Conservation (phyloP, 345 rosid species). For the Nephelium lappaceum region DNA sequence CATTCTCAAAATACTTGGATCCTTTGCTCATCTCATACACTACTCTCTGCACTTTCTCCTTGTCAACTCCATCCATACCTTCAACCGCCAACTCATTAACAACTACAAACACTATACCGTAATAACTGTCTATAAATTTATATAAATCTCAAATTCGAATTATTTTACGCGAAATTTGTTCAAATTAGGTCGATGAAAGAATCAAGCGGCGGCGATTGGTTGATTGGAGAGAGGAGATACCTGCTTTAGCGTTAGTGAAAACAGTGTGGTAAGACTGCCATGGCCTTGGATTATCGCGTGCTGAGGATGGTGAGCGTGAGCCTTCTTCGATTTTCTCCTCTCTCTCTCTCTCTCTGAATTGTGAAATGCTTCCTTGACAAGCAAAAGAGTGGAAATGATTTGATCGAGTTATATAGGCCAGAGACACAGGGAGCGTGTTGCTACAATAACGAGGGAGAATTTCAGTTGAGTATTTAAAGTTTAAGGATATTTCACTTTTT, state of each 20-base stretch:
- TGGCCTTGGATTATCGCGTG: constrained; percentile 51
- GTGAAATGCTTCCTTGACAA: constrained; percentile 1
- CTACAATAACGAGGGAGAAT: too few species aligned
- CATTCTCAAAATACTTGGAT: constrained; percentile 87
- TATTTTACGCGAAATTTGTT: neutral
- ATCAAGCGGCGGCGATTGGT: neutral
- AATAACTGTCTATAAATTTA: neutral
- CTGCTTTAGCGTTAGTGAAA: constrained; percentile 90
- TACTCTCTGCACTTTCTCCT: constrained; percentile 83
- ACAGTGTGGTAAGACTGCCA: constrained; percentile 91
- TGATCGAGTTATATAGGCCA: neutral
- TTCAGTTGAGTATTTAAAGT: too few species aligned
- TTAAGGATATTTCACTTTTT: too few species aligned
- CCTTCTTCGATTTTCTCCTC: constrained; percentile 44
- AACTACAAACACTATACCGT: neutral
- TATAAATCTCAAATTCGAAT: too few species aligned
- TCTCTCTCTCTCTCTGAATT: constrained; percentile 5
- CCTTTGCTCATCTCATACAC: constrained; percentile 97
- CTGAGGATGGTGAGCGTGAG: neutral
- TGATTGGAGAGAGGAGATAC: constrained; percentile 23
- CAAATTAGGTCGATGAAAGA: neutral
- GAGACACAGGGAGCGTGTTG: too few species aligned
- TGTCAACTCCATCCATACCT: constrained; percentile 97
- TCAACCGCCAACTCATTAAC: constrained; percentile 7
- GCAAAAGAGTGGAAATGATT: neutral